These are phyloP conservation scores for Immersiella caudata DNA, from an alignment of 495 filamentous ascomycete species.

Conservation along the genomic window DNA sequence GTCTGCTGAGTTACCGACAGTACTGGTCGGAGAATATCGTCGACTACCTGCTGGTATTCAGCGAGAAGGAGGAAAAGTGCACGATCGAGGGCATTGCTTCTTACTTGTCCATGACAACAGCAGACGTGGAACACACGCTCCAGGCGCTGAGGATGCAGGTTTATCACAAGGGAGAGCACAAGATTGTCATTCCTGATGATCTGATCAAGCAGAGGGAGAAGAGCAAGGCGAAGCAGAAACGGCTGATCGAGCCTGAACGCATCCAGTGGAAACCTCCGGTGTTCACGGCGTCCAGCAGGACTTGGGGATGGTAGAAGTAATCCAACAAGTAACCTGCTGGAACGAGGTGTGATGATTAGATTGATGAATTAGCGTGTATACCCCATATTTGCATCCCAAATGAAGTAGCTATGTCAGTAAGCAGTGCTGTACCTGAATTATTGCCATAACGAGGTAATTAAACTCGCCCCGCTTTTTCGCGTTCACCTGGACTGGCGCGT, in stretches of 20 bases:
- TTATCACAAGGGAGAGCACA: conserved; percentile 92
- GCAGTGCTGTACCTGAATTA: conserved; percentile 2
- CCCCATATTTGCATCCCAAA: not conserved
- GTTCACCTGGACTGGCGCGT: conserved; percentile 20
- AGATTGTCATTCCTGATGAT: conserved; percentile 80
- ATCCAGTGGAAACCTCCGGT: conserved; percentile 96
- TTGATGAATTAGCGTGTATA: conserved; percentile 7
- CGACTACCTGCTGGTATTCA: conserved; percentile 71
- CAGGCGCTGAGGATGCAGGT: conserved; percentile 92
- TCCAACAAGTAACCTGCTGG: too few species aligned
- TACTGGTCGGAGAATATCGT: conserved; percentile 97
- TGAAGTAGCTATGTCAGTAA: not conserved
- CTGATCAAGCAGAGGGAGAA: conserved; percentile 72
- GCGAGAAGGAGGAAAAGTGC: conserved; percentile 63
- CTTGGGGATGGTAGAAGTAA: conserved; percentile 89
- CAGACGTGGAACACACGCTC: conserved; percentile 90
- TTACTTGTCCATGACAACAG: conserved; percentile 88
- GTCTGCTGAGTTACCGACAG: conserved; percentile 86
- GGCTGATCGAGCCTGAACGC: conserved; percentile 72
- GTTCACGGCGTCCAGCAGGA: conserved; percentile 83
- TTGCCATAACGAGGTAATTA: conserved; percentile 28
- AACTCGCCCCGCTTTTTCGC: conserved; percentile 27
- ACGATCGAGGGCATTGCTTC: conserved; percentile 81
- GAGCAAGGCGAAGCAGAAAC: conserved; percentile 68
- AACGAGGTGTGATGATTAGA: not conserved